Conservation (phyloP, 2,329 filamentous ascomycete species). For the Colletotrichum cordylinicola region DNA sequence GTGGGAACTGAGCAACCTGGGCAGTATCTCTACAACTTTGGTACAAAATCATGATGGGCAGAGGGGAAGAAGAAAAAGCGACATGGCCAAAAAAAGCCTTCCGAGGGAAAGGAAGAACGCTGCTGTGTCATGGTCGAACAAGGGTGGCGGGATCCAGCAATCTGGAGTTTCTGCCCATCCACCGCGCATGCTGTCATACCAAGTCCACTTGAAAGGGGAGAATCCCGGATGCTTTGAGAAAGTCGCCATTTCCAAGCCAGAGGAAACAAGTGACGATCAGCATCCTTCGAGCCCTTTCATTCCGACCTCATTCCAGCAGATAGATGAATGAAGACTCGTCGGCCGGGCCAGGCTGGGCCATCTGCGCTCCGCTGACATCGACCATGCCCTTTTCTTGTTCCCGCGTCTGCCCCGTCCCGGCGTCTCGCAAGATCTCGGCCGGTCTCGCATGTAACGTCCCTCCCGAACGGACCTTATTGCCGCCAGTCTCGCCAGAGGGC, state of each 20-base stretch:
- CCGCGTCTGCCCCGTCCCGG: neutral
- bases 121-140: neutral
- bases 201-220: conserved; percentile 1
- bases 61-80: neutral
- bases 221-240: neutral
- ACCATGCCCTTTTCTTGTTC: neutral
- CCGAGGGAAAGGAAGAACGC: neutral
- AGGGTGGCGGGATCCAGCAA: neutral
- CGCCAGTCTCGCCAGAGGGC: neutral
- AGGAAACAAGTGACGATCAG: conserved; percentile 19
- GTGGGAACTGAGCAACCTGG: neutral
- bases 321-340: conserved; percentile 3
- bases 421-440: conserved; percentile 1
- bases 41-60: neutral
- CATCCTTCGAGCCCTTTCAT: conserved; percentile 4
- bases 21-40: neutral
- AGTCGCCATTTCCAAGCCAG: neutral
- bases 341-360: neutral
- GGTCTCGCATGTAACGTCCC: neutral
- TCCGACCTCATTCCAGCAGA: conserved; percentile 10
- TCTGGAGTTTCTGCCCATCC: conserved; percentile 11
- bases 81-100: neutral
- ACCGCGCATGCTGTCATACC: conserved; percentile 3
- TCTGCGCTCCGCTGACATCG: neutral
- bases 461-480: neutral